phyloP scores from a whole-genome alignment of 2,329 filamentous ascomycete species.

The Pseudogymnoascus sp. region DNA sequence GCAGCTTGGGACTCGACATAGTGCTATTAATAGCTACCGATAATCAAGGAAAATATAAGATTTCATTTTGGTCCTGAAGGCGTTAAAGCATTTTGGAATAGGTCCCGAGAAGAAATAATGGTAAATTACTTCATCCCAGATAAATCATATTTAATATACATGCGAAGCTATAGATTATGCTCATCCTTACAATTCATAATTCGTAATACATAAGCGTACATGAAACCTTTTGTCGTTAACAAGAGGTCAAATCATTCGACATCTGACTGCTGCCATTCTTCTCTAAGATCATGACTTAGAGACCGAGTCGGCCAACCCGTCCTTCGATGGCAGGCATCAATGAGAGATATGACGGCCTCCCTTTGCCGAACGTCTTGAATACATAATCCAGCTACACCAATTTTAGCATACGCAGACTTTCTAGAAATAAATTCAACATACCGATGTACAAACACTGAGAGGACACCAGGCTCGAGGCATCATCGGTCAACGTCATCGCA shows the following conservation, averaged over 20 bases:
- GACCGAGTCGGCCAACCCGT: slow-evolving; percentile 34
- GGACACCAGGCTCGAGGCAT: slow-evolving; percentile 35
- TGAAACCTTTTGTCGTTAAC: background rate
- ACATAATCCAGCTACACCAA: slow-evolving; percentile 32
- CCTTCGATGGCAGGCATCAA: slow-evolving; percentile 30
- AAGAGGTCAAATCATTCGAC: background rate
- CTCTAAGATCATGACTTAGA: slow-evolving; percentile 24
- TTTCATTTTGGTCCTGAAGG: background rate
- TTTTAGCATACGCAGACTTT: background rate
- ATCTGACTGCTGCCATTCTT: slow-evolving; percentile 22
- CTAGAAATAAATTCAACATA: slow-evolving; percentile 4
- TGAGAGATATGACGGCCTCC: slow-evolving; percentile 30
- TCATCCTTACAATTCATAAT: background rate
- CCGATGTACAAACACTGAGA: slow-evolving; percentile 36
- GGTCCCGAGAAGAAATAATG: background rate
- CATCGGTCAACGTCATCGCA: slow-evolving; percentile 35
- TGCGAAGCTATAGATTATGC: background rate
- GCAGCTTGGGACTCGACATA: background rate
- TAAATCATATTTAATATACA: background rate
- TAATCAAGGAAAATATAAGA: background rate
- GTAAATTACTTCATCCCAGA: background rate
- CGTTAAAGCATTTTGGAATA: background rate
- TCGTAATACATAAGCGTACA: background rate
- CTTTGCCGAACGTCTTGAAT: slow-evolving; percentile 31
- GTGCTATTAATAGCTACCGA: background rate